Conservation (phyloP, 2,329 filamentous ascomycete species). For the Catunica adiposa region DNA sequence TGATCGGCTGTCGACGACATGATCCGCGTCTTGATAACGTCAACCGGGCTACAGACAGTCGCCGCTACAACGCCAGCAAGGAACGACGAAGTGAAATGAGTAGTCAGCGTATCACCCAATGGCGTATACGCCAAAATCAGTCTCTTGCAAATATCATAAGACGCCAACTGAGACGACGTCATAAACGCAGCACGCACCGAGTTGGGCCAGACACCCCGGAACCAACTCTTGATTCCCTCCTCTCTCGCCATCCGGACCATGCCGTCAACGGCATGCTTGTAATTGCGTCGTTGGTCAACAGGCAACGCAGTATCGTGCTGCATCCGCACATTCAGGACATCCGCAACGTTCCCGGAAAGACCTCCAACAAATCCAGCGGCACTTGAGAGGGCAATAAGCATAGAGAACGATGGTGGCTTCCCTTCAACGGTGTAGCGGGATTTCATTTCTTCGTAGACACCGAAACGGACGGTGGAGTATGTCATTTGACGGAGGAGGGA, state of each 20-base stretch:
- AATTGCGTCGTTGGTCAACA: slow-evolving; percentile 58
- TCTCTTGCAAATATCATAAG: slow-evolving; percentile 69
- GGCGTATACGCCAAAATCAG: slow-evolving; percentile 49
- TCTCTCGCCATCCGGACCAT: slow-evolving; percentile 71
- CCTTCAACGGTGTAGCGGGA: slow-evolving; percentile 32
- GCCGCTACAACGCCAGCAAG: slow-evolving; percentile 70
- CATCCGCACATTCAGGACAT: slow-evolving; percentile 97
- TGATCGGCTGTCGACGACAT: slow-evolving; percentile 48
- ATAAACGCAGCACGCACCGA: slow-evolving; percentile 67
- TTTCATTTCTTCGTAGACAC: slow-evolving; percentile 90
- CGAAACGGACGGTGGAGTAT: slow-evolving; percentile 92
- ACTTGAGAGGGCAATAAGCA: slow-evolving; percentile 69
- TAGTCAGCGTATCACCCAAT: slow-evolving; percentile 52
- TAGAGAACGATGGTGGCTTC: slow-evolving; percentile 47
- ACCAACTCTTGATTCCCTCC: slow-evolving; percentile 61
- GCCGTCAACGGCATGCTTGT: slow-evolving; percentile 76
- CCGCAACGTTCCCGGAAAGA: slow-evolving; percentile 80
- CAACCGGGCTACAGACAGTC: slow-evolving; percentile 68
- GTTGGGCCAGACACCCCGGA: slow-evolving; percentile 76
- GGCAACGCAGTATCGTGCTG: slow-evolving; percentile 79
- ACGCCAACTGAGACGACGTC: slow-evolving; percentile 71
- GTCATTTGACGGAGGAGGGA: slow-evolving; percentile 86
- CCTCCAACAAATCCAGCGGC: slow-evolving; percentile 78
- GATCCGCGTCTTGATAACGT: slow-evolving; percentile 77
- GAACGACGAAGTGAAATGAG: slow-evolving; percentile 64